Base-by-base conservation (phyloP, 306 rosid species). In the Ziziphus jujuba region DNA sequence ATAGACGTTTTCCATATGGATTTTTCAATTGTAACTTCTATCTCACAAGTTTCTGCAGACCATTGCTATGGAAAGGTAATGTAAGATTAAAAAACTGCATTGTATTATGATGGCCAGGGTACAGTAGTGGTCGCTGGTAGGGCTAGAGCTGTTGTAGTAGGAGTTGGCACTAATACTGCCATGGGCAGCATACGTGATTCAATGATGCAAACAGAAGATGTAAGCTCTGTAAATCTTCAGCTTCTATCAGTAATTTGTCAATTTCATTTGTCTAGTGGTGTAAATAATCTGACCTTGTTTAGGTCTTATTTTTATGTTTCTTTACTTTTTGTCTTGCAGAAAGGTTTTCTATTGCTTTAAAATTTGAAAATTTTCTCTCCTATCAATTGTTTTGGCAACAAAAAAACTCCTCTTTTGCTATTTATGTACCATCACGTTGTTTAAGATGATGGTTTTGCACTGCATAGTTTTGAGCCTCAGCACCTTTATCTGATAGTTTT, bases 61-160 rank as follows among this genome's bases (percentile, higher is more conserved):
- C 52, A 61, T 10, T 40, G 45, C 51, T 40, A 21, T 45, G 47
- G 28, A 25, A 65, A 28, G 19, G 10, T 59, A 59, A 56, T 16
- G 63, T 47, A 43, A 21, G 52, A 17, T 36, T 50, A 72, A 69
- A 24, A 55, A 52, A 28, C 28, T 55, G 51, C 20, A 24, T 53
- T 72, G 28, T 68, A n/a, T 76, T 83, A 76, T 80, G 68, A 70
- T 60, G 65, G 56, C 68, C 88, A 89, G 98, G 98, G 98, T 64
- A 93, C 98, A 6, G 91, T 93, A 65, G 88, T 93, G 44, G 98
- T 93, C 81, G 96, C 95, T 80, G 98, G 98, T 71, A 86, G 98
- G 86, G 96, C 91, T 64, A 84, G 98, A 81, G 98, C 98, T 69
- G 56, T 84, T 49, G 98, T 93, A 68, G 96, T 90, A 50, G 96